Percentiles rank a stretch among this genome's conserved stretches.
phyloP scores from a whole-genome alignment of 1,139 yeast species.

The Magnusiomyces tetraspermus region DNA sequence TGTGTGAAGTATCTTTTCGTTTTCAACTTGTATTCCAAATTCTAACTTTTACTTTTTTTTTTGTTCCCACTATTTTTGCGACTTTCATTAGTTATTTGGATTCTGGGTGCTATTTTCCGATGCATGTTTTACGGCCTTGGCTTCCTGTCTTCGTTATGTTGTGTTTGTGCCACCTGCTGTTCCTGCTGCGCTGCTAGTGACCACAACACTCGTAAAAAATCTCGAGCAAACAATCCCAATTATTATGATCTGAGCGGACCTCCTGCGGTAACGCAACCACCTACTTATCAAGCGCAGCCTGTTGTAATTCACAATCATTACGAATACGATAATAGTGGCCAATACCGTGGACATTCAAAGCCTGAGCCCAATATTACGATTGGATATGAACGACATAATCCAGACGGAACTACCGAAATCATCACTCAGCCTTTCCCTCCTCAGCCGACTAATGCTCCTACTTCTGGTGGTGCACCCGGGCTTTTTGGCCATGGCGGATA shows the following conservation, averaged over 20 bases:
- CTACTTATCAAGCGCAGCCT: conserved; percentile 2
- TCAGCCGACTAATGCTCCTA: neutral
- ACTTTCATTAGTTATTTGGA: conserved; percentile 29
- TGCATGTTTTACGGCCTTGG: conserved; percentile 37
- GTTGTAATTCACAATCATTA: conserved; percentile 8
- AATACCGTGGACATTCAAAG: conserved; percentile 3
- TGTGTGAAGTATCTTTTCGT: conserved; percentile 13
- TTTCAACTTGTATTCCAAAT: neutral
- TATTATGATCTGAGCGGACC: neutral
- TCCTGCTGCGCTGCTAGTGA: conserved; percentile 6
- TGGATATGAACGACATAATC: neutral
- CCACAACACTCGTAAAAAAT: neutral
- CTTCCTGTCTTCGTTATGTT: conserved; percentile 35
- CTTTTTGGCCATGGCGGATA: no score
- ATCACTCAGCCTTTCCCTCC: neutral
- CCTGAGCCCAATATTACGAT: neutral
- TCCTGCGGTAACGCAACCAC: neutral
- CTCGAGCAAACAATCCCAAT: neutral
- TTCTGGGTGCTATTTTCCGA: conserved; percentile 35
- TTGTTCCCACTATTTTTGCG: neutral
- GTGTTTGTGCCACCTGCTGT: conserved; percentile 30
- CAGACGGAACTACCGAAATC: neutral
- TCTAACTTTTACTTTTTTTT: no score
- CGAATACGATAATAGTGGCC: conserved; percentile 4
- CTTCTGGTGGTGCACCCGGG: no score